These are phyloP conservation scores for Mycothermus thermophilus DNA, from an alignment of 495 filamentous ascomycete genomes.

Conservation along the genomic window DNA sequence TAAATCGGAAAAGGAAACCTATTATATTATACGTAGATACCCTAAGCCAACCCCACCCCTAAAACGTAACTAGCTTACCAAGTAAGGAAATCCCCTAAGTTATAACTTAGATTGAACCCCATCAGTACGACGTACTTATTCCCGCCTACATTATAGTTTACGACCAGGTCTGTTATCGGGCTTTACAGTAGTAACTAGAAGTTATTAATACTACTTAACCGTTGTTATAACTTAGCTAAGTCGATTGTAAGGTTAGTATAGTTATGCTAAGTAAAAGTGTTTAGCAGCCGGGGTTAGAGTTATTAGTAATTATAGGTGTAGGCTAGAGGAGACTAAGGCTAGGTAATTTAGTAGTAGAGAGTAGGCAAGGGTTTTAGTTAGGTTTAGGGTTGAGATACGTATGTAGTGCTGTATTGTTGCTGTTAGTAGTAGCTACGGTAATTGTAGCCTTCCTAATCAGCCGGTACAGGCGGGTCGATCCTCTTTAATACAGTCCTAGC, in stretches of 20 bases:
- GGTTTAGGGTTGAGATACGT: neutral
- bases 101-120: conserved; percentile 42
- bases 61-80: conserved; percentile 33
- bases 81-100: conserved; percentile 36
- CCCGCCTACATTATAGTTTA: conserved; percentile 24
- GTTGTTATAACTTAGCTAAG: neutral
- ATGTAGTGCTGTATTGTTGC: neutral
- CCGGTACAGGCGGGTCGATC: conserved; percentile 6
- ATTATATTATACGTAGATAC: neutral
- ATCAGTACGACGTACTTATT: conserved; percentile 36
- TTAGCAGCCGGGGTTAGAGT: neutral
- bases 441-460: neutral
- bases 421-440: neutral
- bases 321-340: neutral
- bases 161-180: conserved; percentile 36
- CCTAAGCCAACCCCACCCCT: neutral
- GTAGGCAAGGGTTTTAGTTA: neutral
- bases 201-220: conserved; percentile 15
- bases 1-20: neutral
- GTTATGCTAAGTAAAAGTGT: neutral
- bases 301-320: neutral
- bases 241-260: neutral
- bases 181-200: conserved; percentile 33
- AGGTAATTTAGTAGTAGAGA: neutral
- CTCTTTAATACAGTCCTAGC: conserved; percentile 3